These are phyloP conservation scores for Ganoderma leucocontextum DNA, from an alignment of 1,284 basidiomycete species.

Conservation along the genomic window DNA sequence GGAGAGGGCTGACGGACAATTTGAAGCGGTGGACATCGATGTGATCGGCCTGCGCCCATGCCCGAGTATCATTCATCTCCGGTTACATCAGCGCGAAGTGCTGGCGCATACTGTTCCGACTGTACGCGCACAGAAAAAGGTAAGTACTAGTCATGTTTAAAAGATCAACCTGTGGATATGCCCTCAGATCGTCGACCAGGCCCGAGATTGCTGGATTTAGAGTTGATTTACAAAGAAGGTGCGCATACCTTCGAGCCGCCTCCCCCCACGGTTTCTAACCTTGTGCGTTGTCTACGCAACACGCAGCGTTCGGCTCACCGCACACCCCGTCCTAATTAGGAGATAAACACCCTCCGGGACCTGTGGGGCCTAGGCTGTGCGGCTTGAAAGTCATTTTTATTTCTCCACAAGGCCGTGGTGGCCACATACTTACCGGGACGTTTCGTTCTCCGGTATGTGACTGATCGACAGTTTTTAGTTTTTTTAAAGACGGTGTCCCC, in stretches of 20 bases:
- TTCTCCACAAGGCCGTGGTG: background rate
- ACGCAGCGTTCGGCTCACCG: background rate
- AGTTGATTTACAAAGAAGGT: conserved; percentile 46
- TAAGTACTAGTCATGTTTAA: too few relatives aligned
- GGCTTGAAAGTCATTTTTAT: background rate
- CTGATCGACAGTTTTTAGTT: too few relatives aligned
- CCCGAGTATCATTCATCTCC: background rate
- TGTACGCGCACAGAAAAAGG: too few relatives aligned
- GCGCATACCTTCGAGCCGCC: conserved; percentile 11
- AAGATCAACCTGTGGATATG: background rate
- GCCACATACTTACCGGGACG: background rate
- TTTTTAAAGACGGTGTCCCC: too few relatives aligned
- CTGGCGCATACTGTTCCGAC: background rate
- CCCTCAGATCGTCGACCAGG: conserved; percentile 10
- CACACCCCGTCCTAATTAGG: conserved; percentile 31
- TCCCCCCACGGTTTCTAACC: background rate
- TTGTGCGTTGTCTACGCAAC: background rate
- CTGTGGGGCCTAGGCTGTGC: conserved; percentile 32
- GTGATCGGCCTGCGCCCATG: conserved; percentile 44
- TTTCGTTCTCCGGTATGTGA: background rate
- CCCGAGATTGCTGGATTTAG: conserved; percentile 45
- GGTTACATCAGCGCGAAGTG: background rate
- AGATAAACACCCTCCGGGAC: conserved; percentile 49
- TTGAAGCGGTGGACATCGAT: conserved; percentile 46
- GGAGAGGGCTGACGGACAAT: background rate